Percentiles rank a stretch among this genome's conserved stretches.
Evolutionary conservation across 176 grass and related monocot species (phyloP).

Genomic region (Carex pumila): DNA sequence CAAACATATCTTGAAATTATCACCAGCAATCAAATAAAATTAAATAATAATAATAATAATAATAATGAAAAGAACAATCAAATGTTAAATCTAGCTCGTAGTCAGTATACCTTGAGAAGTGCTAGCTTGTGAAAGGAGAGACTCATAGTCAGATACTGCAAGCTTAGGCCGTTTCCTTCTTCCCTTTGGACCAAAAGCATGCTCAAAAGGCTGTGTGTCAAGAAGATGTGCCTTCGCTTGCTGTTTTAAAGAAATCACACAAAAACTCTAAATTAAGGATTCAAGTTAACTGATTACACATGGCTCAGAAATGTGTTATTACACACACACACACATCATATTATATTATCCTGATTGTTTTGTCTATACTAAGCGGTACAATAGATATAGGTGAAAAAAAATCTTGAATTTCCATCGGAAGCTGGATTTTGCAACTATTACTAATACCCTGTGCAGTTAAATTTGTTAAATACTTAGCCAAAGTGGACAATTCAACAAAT

Average conservation of each 20-base stretch:
- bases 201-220: constrained; percentile 71
- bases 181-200: constrained; percentile 90
- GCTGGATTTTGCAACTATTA: not conserved
- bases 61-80: not conserved
- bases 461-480: not conserved
- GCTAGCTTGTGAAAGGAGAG: constrained; percentile 63
- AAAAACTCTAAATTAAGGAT: not conserved
- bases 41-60: not conserved
- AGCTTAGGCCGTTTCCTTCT: constrained; percentile 79
- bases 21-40: not conserved
- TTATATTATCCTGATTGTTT: not conserved
- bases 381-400: not conserved
- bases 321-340: not conserved
- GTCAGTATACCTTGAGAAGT: constrained; percentile 56
- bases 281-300: not conserved
- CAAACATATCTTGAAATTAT: constrained; percentile 49
- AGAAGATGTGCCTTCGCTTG: constrained; percentile 85
- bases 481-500: not conserved
- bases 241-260: constrained; percentile 33
- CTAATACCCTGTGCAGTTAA: no score
- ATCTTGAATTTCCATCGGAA: not conserved
- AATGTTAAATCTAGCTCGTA: not conserved
- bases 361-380: no score
- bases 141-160: constrained; percentile 57
- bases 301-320: not conserved